These are phyloP conservation scores for Blastocystis sp. DNA, from an alignment of 352 stramenopile genomes.

Conservation along the genomic window DNA sequence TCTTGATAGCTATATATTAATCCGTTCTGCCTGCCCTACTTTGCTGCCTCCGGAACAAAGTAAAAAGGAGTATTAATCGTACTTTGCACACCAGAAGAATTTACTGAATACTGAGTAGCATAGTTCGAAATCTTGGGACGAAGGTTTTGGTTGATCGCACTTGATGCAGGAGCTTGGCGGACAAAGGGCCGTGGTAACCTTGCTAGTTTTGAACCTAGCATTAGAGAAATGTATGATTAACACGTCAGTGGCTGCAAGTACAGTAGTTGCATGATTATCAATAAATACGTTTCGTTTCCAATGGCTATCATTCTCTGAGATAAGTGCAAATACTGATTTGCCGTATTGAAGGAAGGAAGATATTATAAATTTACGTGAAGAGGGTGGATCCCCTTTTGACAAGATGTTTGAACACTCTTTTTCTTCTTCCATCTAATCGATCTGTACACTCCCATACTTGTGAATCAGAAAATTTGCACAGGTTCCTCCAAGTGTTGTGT, in stretches of 20 bases:
- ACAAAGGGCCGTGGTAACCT: conserved; percentile 36
- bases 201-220: conserved; percentile 56
- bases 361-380: too few relatives aligned
- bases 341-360: too few relatives aligned
- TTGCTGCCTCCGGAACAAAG: background rate
- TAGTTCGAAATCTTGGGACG: conserved; percentile 51
- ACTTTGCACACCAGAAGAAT: background rate
- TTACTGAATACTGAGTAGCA: background rate
- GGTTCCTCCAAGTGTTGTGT: too few relatives aligned
- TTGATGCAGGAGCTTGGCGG: background rate
- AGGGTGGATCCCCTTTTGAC: too few relatives aligned
- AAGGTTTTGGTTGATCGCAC: conserved; percentile 39
- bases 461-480: too few relatives aligned
- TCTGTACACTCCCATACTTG: too few relatives aligned
- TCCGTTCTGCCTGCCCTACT: background rate
- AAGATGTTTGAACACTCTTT: too few relatives aligned
- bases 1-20: conserved; percentile 22
- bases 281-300: too few relatives aligned
- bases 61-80: conserved; percentile 7
- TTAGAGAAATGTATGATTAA: background rate
- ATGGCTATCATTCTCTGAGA: too few relatives aligned
- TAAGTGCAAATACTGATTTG: too few relatives aligned
- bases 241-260: background rate
- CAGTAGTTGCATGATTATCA: background rate
- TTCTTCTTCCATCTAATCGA: too few relatives aligned